Conservation (phyloP, 1,284 basidiomycete genomes). For the Laetiporus sulphureus region DNA sequence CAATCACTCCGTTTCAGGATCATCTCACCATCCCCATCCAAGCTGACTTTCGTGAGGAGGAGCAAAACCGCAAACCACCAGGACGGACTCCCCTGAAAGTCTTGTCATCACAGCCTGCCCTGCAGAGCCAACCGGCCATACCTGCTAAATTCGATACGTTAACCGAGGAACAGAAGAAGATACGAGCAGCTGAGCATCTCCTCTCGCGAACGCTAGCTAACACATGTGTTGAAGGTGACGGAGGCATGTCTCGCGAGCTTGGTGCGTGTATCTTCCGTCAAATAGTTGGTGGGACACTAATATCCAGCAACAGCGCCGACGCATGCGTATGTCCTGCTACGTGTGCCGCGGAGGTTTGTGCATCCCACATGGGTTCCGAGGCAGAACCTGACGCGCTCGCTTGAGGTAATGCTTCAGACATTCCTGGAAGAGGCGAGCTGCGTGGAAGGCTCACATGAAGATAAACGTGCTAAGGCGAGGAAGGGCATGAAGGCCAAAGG, state of each 20-base stretch:
- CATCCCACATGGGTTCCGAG: slow-evolving; percentile 71
- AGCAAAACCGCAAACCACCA: too few relatives aligned
- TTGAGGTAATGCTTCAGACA: slow-evolving; percentile 26
- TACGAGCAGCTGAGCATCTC: slow-evolving; percentile 51
- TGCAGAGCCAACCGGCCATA: too few relatives aligned
- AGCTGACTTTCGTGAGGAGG: too few relatives aligned
- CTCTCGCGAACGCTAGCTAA: slow-evolving; percentile 55
- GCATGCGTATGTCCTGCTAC: slow-evolving; percentile 62
- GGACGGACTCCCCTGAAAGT: too few relatives aligned
- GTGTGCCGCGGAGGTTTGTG: slow-evolving; percentile 60
- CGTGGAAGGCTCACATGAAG: slow-evolving; percentile 5
- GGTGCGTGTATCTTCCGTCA: slow-evolving; percentile 32
- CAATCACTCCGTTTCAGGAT: too few relatives aligned
- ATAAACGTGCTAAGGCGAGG: slow-evolving; percentile 16
- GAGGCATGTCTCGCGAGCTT: slow-evolving; percentile 55
- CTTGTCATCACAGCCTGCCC: too few relatives aligned
- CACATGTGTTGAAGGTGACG: slow-evolving; percentile 46
- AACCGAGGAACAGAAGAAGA: slow-evolving; percentile 40
- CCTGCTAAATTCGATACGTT: too few relatives aligned
- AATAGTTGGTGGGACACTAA: too few relatives aligned
- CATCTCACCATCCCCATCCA: too few relatives aligned
- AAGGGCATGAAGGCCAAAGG: slow-evolving; percentile 43
- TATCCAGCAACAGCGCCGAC: slow-evolving; percentile 65
- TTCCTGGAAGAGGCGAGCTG: slow-evolving; percentile 33
- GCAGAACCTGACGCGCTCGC: slow-evolving; percentile 41